Evolutionary conservation across 2,329 filamentous ascomycete genomes (phyloP).

Genomic region (Sporothrix euskadiensis): DNA sequence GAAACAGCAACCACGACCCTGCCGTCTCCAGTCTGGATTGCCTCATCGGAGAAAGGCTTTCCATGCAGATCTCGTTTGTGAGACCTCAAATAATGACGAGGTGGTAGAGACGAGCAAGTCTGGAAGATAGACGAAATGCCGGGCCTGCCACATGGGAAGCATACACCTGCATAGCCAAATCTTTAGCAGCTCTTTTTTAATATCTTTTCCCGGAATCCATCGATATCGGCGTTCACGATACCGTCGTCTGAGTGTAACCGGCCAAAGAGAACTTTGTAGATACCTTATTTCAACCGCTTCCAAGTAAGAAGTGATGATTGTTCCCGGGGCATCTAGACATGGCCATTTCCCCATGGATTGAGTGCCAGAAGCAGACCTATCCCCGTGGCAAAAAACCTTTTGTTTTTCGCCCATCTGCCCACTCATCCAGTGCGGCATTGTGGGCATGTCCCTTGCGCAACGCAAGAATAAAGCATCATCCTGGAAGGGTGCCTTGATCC

Average conservation of each 20-base stretch:
- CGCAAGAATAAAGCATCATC: no score
- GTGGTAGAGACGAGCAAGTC: background rate
- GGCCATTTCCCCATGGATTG: background rate
- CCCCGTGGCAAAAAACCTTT: background rate
- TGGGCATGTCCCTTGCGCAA: no score
- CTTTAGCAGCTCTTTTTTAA: background rate
- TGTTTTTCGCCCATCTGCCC: no score
- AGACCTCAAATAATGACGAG: background rate
- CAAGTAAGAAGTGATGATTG: background rate
- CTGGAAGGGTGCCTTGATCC: no score
- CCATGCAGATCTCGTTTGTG: background rate
- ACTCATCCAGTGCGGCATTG: no score
- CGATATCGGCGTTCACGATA: background rate
- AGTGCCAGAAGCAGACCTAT: background rate
- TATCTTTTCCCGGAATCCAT: background rate
- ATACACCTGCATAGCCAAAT: background rate
- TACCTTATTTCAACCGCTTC: background rate
- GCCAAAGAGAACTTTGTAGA: background rate
- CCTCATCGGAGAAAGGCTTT: background rate
- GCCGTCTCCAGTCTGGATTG: background rate
- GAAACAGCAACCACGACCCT: background rate
- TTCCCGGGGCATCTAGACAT: background rate
- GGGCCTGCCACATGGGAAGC: background rate
- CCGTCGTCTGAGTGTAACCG: background rate
- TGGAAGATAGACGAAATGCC: background rate